Conservation (phyloP, 148 eudicot genomes). For the Polygonum maritimum region DNA sequence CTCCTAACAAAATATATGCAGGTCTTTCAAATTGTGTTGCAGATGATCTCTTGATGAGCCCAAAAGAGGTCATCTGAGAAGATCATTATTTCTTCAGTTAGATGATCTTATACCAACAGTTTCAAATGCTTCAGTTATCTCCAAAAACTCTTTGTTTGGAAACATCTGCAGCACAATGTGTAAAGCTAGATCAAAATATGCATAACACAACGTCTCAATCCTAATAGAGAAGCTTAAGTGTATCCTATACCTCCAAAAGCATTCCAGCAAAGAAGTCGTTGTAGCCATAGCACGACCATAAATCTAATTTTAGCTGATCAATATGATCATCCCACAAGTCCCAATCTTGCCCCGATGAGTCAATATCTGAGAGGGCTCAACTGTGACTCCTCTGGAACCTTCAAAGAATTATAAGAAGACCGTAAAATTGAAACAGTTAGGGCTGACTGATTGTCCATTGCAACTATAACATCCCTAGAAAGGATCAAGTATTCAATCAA, state of each 20-base stretch:
- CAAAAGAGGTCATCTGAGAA: too few species aligned
- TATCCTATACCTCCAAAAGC: constrained; percentile 55
- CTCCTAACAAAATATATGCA: too few species aligned
- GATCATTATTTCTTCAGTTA: too few species aligned
- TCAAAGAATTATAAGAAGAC: too few species aligned
- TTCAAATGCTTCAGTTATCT: constrained; percentile 88
- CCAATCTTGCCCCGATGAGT: constrained; percentile 55
- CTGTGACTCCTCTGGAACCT: too few species aligned
- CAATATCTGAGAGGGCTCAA: constrained; percentile 69
- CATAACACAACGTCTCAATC: background rate
- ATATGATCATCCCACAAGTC: constrained; percentile 51
- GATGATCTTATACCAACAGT: too few species aligned
- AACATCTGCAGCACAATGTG: constrained; percentile 49
- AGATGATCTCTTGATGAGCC: too few species aligned
- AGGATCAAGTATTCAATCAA: too few species aligned
- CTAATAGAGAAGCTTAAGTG: background rate
- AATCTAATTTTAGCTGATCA: constrained; percentile 64
- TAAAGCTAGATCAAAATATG: background rate
- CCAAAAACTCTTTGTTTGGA: constrained; percentile 66
- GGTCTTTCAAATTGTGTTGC: too few species aligned
- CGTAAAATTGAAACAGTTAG: too few species aligned
- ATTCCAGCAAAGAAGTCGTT: constrained; percentile 69
- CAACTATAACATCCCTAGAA: too few species aligned
- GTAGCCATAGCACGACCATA: constrained; percentile 76
- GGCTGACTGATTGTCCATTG: too few species aligned